Evolutionary conservation across 2,329 filamentous ascomycete species (phyloP).

Genomic region (Ascocoryne sarcoides): DNA sequence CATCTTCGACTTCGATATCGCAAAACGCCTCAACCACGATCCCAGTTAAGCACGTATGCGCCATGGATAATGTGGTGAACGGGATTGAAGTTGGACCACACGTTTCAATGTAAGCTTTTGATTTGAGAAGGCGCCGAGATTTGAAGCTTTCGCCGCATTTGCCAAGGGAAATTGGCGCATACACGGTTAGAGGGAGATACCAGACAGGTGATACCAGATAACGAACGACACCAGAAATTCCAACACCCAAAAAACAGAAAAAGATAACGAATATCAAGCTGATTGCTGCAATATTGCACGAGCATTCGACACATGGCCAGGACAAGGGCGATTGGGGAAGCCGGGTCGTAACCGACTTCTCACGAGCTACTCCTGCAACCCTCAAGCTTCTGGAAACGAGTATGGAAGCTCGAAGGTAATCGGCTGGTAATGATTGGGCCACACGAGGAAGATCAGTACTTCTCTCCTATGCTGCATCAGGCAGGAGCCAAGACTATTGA

Average conservation of each 20-base stretch:
- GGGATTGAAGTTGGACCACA: not conserved
- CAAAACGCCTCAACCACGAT: not conserved
- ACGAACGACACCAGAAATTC: not conserved
- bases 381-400: not conserved
- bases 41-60: not conserved
- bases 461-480: not conserved
- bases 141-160: not conserved
- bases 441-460: not conserved
- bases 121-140: not conserved
- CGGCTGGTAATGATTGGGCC: not conserved
- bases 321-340: not conserved
- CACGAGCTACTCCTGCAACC: not conserved
- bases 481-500: no score
- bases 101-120: not conserved
- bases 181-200: not conserved
- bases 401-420: not conserved
- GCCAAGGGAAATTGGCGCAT: not conserved
- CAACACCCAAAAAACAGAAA: not conserved
- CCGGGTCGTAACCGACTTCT: not conserved
- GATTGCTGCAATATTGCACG: no score
- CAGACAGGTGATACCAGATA: not conserved
- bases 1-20: not conserved
- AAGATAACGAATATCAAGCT: not conserved
- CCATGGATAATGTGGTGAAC: not conserved
- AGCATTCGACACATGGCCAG: no score